Evolutionary conservation across 1,284 basidiomycete species (phyloP), one percentile per base, ranked within the genome.

Genomic region (Ceratobasidium sp.): DNA sequence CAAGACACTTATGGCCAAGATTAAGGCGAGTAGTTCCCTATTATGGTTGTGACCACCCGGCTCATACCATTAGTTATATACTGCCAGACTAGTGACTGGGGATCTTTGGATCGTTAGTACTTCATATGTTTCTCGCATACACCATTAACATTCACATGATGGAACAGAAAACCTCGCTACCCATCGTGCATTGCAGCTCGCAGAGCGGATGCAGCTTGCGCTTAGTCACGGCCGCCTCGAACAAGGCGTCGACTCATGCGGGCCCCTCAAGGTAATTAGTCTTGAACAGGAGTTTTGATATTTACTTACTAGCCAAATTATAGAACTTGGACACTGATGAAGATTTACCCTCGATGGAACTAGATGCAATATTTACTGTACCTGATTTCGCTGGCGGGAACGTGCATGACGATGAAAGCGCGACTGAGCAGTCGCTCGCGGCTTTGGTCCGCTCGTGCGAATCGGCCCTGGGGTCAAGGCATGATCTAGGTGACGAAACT

Each of bases 1-100:
- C 78, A 91, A 91, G 79, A 89, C 88, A 0, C 79, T 91, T 45
- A 91, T 91, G 89, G 89, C 89, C 4, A 91, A 90, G 74, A 77
- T 90, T 60, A 90, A 90, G 85, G 89, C 87, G 69, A 17, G 69
- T 27, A 4, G 29, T 7, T 36, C 47, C 48, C 1, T 31, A 31
- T 47, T 11, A 24, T 14, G 19, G 9, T 29, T 31, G 17, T 36
- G 7, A 33, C 17, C 47, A 9, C n/a, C 36, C 11, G 33, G 14
- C 48, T 65, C 5, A 65, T 9, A 5, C 19, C 45, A 14, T 41
- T 1, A 11, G 36, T 5, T 11, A 41, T n/a, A 33, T 51, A 59
- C 1, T 22, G 47, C 3, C 29, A 69, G 66, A 44, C 66, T 5
- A 72, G 24, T 27, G 74, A 69, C 33, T 67, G 74, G 73, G 73